phyloP scores from a whole-genome alignment of 2,329 filamentous ascomycete genomes.

The Ophiocordyceps unilateralis region DNA sequence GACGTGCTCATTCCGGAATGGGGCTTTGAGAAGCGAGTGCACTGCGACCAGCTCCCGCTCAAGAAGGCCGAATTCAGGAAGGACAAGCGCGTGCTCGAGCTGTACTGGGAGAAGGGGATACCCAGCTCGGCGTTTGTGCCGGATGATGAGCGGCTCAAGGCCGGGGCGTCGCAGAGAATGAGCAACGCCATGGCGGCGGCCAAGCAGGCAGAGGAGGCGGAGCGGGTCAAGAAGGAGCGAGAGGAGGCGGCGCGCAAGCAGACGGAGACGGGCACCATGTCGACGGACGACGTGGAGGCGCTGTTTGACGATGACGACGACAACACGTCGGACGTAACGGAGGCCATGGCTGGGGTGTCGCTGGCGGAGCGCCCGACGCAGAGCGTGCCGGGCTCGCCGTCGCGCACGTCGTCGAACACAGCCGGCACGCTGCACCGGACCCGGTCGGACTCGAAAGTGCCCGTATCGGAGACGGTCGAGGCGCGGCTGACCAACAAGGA shows the following conservation, averaged over 20 bases:
- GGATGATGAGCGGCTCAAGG: constrained; percentile 89
- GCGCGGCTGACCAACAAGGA: constrained; percentile 79
- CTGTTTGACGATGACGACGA: constrained; percentile 80
- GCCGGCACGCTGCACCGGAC: constrained; percentile 65
- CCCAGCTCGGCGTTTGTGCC: constrained; percentile 91
- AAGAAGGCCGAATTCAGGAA: constrained; percentile 99
- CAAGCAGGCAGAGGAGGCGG: constrained; percentile 66
- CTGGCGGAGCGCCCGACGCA: constrained; percentile 80
- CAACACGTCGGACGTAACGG: constrained; percentile 73
- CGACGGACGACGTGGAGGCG: constrained; percentile 84
- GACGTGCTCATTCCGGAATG: constrained; percentile 96
- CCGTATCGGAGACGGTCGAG: constrained; percentile 57
- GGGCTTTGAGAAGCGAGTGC: constrained; percentile 97
- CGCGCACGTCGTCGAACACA: constrained; percentile 48
- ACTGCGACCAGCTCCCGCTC: constrained; percentile 91
- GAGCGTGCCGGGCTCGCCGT: constrained; percentile 84
- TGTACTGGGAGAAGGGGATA: constrained; percentile 99
- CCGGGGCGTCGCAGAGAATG: constrained; percentile 53
- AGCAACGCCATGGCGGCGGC: constrained; percentile 61
- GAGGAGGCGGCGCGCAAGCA: constrained; percentile 86
- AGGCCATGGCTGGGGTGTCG: constrained; percentile 81
- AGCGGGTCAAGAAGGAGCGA: constrained; percentile 65
- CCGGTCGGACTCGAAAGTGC: constrained; percentile 85
- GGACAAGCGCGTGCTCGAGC: constrained; percentile 80
- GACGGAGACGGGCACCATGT: constrained; percentile 87